These are phyloP conservation scores for Vitis hybrid DNA, from an alignment of 177 flowering plant genomes.

Conservation along the genomic window DNA sequence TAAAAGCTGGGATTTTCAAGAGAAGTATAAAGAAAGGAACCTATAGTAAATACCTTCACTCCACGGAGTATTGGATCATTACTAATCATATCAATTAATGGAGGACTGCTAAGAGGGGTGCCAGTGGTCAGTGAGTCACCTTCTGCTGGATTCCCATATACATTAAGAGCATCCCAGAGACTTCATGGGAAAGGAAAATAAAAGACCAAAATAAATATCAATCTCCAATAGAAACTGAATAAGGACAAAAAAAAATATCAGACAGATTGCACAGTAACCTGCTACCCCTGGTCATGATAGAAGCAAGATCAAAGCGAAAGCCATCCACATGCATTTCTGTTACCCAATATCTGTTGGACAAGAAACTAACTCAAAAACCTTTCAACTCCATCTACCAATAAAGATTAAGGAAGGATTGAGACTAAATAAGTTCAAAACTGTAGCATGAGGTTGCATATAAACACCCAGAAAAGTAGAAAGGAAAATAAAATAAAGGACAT, in stretches of 20 bases:
- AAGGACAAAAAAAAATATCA: background rate
- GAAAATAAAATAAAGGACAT: background rate
- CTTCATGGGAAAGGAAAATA: conserved; percentile 21
- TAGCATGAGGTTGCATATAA: background rate
- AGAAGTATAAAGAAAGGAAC: background rate
- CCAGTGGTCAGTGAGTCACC: conserved; percentile 78
- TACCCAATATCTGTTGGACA: conserved; percentile 84
- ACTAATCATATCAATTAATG: conserved; percentile 88
- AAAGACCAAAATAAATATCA: conserved; percentile 2
- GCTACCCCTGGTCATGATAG: conserved; percentile 90
- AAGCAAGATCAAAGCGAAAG: conserved; percentile 98
- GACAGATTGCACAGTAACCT: conserved; percentile 44
- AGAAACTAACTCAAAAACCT: conserved; percentile 6
- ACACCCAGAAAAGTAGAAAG: background rate
- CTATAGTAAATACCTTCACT: conserved; percentile 67
- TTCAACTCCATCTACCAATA: background rate
- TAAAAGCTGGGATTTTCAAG: background rate
- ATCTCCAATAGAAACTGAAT: background rate
- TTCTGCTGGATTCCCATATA: conserved; percentile 61
- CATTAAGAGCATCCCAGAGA: conserved; percentile 90
- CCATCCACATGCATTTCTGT: conserved; percentile 97
- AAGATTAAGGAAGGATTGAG: background rate
- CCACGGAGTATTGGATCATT: conserved; percentile 89
- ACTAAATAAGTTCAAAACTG: background rate
- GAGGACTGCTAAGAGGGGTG: conserved; percentile 80